phyloP scores from a whole-genome alignment of 2,329 filamentous ascomycete species.

The Drechslera avenae region DNA sequence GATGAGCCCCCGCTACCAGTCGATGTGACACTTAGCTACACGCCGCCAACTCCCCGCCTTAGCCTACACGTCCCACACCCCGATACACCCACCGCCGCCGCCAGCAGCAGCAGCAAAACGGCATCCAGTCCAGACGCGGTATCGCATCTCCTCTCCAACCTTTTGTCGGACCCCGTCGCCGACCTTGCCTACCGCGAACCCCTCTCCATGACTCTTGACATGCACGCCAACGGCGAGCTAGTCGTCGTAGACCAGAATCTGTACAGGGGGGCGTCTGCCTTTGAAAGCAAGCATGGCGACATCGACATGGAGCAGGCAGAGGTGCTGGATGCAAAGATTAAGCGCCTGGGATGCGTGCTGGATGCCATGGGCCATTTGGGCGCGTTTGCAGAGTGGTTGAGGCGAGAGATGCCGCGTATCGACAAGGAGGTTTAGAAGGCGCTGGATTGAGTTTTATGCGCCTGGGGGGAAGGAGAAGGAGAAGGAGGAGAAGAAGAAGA shows the following conservation, averaged over 20 bases:
- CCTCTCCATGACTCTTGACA: constrained; percentile 61
- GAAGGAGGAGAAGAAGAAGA: no score
- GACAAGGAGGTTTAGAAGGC: neutral
- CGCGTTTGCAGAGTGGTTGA: constrained; percentile 59
- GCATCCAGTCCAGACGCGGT: constrained; percentile 13
- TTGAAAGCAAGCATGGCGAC: constrained; percentile 33
- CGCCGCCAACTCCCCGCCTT: constrained; percentile 40
- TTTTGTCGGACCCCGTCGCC: constrained; percentile 18
- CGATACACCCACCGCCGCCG: neutral
- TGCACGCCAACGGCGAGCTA: constrained; percentile 65
- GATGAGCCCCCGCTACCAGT: constrained; percentile 21
- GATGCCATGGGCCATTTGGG: constrained; percentile 57
- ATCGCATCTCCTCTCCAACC: constrained; percentile 19
- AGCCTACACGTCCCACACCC: constrained; percentile 41
- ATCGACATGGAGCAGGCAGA: constrained; percentile 20
- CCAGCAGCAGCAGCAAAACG: no score
- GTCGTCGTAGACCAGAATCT: constrained; percentile 65
- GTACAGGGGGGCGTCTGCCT: constrained; percentile 26
- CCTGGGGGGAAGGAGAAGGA: no score
- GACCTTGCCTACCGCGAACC: constrained; percentile 35
- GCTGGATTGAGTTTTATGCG: no score
- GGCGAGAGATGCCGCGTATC: constrained; percentile 21
- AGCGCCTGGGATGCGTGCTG: constrained; percentile 52
- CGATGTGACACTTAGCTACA: constrained; percentile 41
- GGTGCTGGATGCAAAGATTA: constrained; percentile 28